These are phyloP conservation scores for Plasmodium vivax DNA, from an alignment of 169 alveolate species.

Conservation along the genomic window DNA sequence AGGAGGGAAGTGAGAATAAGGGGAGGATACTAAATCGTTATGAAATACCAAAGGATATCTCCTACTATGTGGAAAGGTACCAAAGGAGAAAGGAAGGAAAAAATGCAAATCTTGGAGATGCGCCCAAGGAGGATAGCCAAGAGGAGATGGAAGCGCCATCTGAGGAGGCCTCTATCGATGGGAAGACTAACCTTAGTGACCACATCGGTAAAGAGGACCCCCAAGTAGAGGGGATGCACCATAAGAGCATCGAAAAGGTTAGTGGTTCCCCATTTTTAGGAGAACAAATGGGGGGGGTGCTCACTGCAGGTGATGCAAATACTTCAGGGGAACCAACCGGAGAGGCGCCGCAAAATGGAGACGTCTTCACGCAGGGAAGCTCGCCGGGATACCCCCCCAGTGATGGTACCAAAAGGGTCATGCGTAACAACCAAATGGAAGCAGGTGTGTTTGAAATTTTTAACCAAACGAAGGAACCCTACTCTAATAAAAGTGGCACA, in stretches of 20 bases:
- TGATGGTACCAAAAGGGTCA: neutral
- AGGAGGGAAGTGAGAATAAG: neutral
- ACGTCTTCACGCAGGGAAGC: neutral
- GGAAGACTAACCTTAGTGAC: neutral
- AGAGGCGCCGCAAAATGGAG: neutral
- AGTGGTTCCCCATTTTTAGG: neutral
- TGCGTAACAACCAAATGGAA: neutral
- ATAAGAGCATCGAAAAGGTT: neutral
- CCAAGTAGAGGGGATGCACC: neutral
- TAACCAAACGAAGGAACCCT: neutral
- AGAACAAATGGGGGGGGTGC: neutral
- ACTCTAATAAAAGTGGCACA: neutral
- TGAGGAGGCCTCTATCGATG: neutral
- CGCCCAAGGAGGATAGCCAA: neutral
- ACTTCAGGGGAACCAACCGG: neutral
- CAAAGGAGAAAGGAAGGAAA: slow-evolving; percentile 24
- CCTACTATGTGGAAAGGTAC: slow-evolving; percentile 53
- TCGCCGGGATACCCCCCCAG: neutral
- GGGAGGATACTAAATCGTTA: slow-evolving; percentile 38
- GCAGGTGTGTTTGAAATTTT: neutral
- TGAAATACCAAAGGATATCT: slow-evolving; percentile 73
- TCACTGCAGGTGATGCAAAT: neutral
- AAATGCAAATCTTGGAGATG: neutral
- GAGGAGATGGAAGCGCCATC: neutral
- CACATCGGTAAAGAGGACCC: neutral